Percentiles rank a stretch among this genome's conserved stretches.
Evolutionary conservation across 2,329 filamentous ascomycete genomes (phyloP).

Genomic region (Leptographium lundbergii): DNA sequence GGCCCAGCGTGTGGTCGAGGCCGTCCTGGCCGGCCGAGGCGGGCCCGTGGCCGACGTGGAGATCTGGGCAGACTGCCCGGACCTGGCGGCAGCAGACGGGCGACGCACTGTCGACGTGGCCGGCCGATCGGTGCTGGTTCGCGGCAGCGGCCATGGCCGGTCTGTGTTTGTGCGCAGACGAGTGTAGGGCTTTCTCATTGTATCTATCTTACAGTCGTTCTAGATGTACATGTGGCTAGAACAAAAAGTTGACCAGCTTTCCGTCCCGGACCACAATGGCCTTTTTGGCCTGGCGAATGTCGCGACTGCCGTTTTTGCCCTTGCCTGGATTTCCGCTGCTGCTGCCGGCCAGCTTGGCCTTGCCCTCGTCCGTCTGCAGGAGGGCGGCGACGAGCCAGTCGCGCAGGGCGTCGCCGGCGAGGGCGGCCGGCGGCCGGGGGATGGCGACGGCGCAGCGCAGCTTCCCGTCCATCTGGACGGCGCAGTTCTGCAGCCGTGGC

Average conservation of each 20-base stretch:
- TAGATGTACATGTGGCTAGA: constrained; percentile 18
- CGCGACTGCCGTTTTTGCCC: constrained; percentile 9
- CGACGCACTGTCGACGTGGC: constrained; percentile 12
- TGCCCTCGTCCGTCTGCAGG: constrained; percentile 47
- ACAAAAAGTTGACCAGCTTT: constrained; percentile 63
- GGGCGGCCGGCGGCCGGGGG: constrained; percentile 30
- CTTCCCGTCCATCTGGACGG: constrained; percentile 73
- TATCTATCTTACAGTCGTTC: neutral
- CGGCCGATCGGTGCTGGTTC: constrained; percentile 22
- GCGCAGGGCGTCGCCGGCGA: constrained; percentile 34
- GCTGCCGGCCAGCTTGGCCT: constrained; percentile 38
- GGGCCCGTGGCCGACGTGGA: constrained; percentile 33
- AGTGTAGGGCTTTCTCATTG: neutral
- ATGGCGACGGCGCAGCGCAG: constrained; percentile 56
- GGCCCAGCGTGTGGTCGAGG: constrained; percentile 47
- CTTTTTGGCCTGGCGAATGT: constrained; percentile 43
- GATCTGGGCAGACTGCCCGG: constrained; percentile 61
- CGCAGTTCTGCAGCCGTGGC: constrained; percentile 39
- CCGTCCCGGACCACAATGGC: constrained; percentile 55
- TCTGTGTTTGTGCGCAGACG: constrained; percentile 24
- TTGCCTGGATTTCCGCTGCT: constrained; percentile 15
- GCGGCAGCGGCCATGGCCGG: constrained; percentile 35
- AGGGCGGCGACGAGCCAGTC: constrained; percentile 52
- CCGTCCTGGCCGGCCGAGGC: constrained; percentile 13
- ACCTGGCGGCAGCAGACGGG: constrained; percentile 21